Evolutionary conservation across 352 stramenopile species (phyloP).

Genomic region (Phytophthora podocarpi): DNA sequence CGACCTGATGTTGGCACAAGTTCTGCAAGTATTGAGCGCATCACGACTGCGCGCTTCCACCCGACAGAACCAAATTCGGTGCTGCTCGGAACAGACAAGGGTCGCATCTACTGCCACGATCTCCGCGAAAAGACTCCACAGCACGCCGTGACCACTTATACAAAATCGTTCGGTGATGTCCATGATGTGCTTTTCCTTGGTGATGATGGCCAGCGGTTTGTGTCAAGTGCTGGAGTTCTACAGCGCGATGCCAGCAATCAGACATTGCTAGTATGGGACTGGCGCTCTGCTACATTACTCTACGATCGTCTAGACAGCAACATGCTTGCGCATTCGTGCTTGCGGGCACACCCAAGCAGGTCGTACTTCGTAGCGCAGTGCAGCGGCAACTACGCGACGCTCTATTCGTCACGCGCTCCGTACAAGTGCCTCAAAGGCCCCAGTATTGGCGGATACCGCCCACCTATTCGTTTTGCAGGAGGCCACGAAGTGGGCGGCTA

Average conservation of each 20-base stretch:
- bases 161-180: conserved; percentile 49
- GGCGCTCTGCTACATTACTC: conserved; percentile 45
- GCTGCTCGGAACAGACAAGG: conserved; percentile 39
- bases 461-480: conserved; percentile 28
- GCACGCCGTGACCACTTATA: conserved; percentile 9
- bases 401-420: conserved; percentile 49
- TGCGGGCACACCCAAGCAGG: conserved; percentile 47
- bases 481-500: conserved; percentile 52
- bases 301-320: conserved; percentile 55
- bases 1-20: background rate
- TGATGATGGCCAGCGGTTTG: conserved; percentile 33
- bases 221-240: conserved; percentile 53
- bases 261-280: conserved; percentile 73
- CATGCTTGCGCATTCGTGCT: conserved; percentile 47
- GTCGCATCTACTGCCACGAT: conserved; percentile 46
- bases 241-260: conserved; percentile 58
- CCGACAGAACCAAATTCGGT: conserved; percentile 34
- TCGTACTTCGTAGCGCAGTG: conserved; percentile 57
- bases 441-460: conserved; percentile 3
- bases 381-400: conserved; percentile 37
- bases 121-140: conserved; percentile 27
- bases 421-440: conserved; percentile 52
- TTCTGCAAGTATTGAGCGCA: conserved; percentile 17
- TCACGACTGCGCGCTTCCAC: conserved; percentile 42
- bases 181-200: conserved; percentile 64